phyloP scores from a whole-genome alignment of 257 asterid species.

The Solanum sparsipilum region DNA sequence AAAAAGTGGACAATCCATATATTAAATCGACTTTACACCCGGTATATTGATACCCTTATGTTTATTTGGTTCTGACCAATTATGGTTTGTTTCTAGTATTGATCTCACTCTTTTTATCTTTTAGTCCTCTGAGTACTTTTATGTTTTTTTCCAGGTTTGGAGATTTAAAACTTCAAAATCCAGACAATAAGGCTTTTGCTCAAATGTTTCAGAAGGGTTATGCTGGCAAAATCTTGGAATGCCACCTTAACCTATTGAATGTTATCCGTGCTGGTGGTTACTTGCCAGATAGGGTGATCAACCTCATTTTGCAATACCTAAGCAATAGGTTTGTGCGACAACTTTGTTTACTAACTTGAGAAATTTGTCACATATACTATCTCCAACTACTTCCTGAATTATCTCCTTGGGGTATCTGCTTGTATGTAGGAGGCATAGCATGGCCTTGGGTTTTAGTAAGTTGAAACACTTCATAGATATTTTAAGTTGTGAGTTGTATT shows the following conservation, averaged over 20 bases:
- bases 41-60: slow-evolving; percentile 30
- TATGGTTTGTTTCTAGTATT: background rate
- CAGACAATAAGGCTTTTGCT: slow-evolving; percentile 87
- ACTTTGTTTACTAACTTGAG: background rate
- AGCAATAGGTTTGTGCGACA: slow-evolving; percentile 66
- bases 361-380: background rate
- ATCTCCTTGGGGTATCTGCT: background rate
- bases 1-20: slow-evolving; percentile 98
- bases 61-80: background rate
- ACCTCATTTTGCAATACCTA: slow-evolving; percentile 88
- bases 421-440: background rate
- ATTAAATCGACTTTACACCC: slow-evolving; percentile 81
- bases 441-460: background rate
- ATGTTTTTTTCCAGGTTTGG: slow-evolving; percentile 55
- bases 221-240: slow-evolving; percentile 91
- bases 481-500: background rate
- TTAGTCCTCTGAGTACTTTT: background rate
- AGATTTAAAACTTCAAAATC: slow-evolving; percentile 86
- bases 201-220: slow-evolving; percentile 95
- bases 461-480: background rate
- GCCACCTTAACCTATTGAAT: slow-evolving; percentile 82
- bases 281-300: slow-evolving; percentile 91
- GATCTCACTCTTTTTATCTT: background rate
- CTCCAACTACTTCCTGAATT: background rate
- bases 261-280: slow-evolving; percentile 84